phyloP scores from a whole-genome alignment of 2,329 filamentous ascomycete genomes.

The Pyrenophora seminiperda region DNA sequence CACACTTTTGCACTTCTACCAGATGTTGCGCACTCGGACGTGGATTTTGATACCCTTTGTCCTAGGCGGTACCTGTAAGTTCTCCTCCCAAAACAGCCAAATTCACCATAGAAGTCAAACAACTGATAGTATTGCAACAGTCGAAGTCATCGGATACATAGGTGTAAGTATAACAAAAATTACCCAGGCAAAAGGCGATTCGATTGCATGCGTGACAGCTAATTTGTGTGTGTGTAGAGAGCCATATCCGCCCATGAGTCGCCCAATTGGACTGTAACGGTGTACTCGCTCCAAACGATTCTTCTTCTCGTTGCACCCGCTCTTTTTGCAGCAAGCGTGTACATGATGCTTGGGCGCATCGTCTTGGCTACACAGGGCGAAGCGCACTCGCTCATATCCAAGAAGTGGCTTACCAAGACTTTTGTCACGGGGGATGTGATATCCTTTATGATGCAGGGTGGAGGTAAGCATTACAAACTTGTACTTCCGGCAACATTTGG shows the following conservation, averaged over 20 bases:
- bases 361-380: constrained; percentile 50
- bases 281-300: constrained; percentile 50
- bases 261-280: constrained; percentile 38
- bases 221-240: background rate
- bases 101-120: background rate
- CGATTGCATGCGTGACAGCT: too few relatives aligned
- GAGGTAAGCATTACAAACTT: constrained; percentile 7
- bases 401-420: constrained; percentile 50
- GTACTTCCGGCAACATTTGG: constrained; percentile 25
- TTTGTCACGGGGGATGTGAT: constrained; percentile 55
- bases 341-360: constrained; percentile 56
- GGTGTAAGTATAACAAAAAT: constrained; percentile 19
- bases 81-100: constrained; percentile 10
- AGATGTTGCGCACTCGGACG: constrained; percentile 50
- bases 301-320: constrained; percentile 50
- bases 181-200: background rate
- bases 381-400: constrained; percentile 45
- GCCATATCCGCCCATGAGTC: constrained; percentile 13
- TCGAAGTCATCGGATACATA: constrained; percentile 59
- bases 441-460: constrained; percentile 51
- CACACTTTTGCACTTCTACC: constrained; percentile 50
- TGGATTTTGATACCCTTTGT: constrained; percentile 60
- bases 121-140: constrained; percentile 24
- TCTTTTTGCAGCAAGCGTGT: constrained; percentile 56
- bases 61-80: constrained; percentile 57